These are phyloP conservation scores for Penicillium maclennaniae DNA, from an alignment of 495 filamentous ascomycete species.

Conservation along the genomic window DNA sequence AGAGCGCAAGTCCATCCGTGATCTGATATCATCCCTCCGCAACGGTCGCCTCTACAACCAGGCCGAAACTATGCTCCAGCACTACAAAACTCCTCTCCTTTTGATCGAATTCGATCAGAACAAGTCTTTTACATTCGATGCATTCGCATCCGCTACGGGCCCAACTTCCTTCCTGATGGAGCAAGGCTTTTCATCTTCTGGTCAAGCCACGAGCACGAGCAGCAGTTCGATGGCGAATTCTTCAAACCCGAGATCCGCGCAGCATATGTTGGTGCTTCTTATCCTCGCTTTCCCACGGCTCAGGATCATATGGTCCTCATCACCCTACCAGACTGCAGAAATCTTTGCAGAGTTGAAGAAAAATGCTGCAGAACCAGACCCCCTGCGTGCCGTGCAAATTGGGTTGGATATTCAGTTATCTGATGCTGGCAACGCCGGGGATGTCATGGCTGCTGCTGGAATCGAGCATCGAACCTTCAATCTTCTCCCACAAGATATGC, in stretches of 20 bases:
- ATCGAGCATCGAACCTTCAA: slow-evolving; percentile 56
- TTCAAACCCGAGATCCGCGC: slow-evolving; percentile 64
- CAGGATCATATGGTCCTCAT: slow-evolving; percentile 88
- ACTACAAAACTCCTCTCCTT: slow-evolving; percentile 88
- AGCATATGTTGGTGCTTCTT: slow-evolving; percentile 87
- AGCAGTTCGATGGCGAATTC: slow-evolving; percentile 41
- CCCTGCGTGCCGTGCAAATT: slow-evolving; percentile 75
- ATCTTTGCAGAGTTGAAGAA: slow-evolving; percentile 94
- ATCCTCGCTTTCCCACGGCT: slow-evolving; percentile 89
- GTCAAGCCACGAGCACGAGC: slow-evolving; percentile 51
- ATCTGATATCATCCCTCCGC: slow-evolving; percentile 85
- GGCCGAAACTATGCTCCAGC: slow-evolving; percentile 86
- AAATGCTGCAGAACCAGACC: slow-evolving; percentile 83
- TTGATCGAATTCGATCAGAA: slow-evolving; percentile 97
- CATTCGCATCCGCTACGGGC: slow-evolving; percentile 57
- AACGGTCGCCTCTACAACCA: slow-evolving; percentile 91
- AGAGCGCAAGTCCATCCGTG: slow-evolving; percentile 88
- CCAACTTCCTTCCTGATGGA: slow-evolving; percentile 40
- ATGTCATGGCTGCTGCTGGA: slow-evolving; percentile 56
- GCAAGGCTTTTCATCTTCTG: slow-evolving; percentile 65
- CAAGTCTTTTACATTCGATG: slow-evolving; percentile 94
- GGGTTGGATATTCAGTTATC: slow-evolving; percentile 64
- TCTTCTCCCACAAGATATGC: slow-evolving; percentile 77
- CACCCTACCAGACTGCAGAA: slow-evolving; percentile 93
- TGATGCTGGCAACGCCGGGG: slow-evolving; percentile 49